Evolutionary conservation across 495 filamentous ascomycete genomes (phyloP), one percentile per base, ranked within the genome.

Genomic region (Penicillium angulare): DNA sequence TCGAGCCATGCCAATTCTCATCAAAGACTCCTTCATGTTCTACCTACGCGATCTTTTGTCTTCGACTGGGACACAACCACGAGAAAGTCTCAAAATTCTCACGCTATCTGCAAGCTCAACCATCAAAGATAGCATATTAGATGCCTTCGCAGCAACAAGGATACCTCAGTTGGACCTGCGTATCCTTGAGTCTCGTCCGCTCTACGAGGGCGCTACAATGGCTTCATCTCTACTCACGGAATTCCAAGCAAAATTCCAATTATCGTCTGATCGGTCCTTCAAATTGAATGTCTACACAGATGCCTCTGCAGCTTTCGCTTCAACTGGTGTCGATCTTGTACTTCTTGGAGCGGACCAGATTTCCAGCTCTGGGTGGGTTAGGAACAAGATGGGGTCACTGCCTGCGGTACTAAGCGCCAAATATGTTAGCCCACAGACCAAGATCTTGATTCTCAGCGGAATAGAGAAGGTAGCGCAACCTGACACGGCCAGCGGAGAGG

Each of bases 371-470:
- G 71, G 74, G 9, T 80, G 81, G 1, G 78, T 87, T 4, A 79
- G 76, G 53, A 88, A 87, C 66, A 89, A 89, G 58, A 82, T 75
- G 0, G 85, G 86, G 3, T 83, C 81, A 0, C 59, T 87, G 0
- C 74, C 85, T 1, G 72, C 75, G 2, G 73, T 79, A 0, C 65
- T 85, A 1, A 65, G 74, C 39, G 76, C 78, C 0, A 77, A 68
- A 23, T 57, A 77, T 35, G 60, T 77, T 2, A 62, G 65, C 6
- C 73, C 76, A 0, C 43, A 38, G 0, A 71, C 61, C 3, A 74
- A 77, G 50, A 66, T 85, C 0, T 59, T 83, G 1, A 75, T 87
- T 0, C 47, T 86, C 0, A 77, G 77, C 43, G 80, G 82, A 35
- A 63, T 77, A 1, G 82, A 83, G 22, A 89, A 88, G 67, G 73